phyloP scores from a whole-genome alignment of 2,329 filamentous ascomycete species.

The Leptographium radiaticola region DNA sequence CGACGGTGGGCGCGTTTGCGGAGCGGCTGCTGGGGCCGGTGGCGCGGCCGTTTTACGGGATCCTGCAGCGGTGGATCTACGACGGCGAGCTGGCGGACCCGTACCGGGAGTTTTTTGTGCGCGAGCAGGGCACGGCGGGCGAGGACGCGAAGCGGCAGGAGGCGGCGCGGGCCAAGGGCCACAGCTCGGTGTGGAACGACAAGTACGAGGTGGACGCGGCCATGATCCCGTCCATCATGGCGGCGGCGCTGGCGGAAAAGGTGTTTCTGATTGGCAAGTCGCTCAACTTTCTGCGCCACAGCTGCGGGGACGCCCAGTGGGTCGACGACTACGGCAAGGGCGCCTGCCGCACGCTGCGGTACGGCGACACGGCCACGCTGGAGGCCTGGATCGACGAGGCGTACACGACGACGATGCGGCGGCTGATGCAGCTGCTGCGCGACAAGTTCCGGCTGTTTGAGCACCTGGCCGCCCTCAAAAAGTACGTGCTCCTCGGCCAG shows the following conservation, averaged over 20 bases:
- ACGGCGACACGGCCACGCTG: conserved; percentile 84
- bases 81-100: conserved; percentile 96
- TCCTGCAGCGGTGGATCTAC: conserved; percentile 94
- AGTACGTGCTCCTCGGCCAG: conserved; percentile 86
- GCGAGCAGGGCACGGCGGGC: conserved; percentile 55
- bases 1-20: conserved; percentile 85
- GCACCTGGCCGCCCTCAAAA: conserved; percentile 82
- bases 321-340: conserved; percentile 91
- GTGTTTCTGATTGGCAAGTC: conserved; percentile 97
- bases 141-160: conserved; percentile 22
- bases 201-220: conserved; percentile 78
- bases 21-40: conserved; percentile 78
- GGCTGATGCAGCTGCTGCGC: conserved; percentile 84
- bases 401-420: conserved; percentile 95
- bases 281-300: conserved; percentile 93
- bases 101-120: conserved; percentile 89
- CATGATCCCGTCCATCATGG: conserved; percentile 91
- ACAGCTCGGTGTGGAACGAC: conserved; percentile 93
- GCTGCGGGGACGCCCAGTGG: conserved; percentile 87
- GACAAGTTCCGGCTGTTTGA: conserved; percentile 91
- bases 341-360: conserved; percentile 79
- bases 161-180: conserved; percentile 41
- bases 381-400: conserved; percentile 93
- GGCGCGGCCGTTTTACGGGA: conserved; percentile 91
- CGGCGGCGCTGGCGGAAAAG: conserved; percentile 85